Evolutionary conservation across 768 basidiomycete genomes (phyloP).

Genomic region (Rhodotorula graminis): DNA sequence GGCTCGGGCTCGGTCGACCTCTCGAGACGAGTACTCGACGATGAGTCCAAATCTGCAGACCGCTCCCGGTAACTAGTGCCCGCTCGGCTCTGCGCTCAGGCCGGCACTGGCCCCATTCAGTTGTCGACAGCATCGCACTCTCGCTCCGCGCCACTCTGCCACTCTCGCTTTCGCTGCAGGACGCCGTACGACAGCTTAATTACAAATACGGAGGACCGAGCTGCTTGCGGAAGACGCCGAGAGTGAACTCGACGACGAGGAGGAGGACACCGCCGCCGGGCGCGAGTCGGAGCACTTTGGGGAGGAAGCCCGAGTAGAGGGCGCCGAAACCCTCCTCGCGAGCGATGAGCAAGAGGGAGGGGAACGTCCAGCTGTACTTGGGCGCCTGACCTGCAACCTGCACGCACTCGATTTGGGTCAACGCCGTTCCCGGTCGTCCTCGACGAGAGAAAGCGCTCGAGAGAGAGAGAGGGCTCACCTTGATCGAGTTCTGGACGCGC

Average conservation of each 20-base stretch:
- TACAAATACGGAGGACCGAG: constrained; percentile 58
- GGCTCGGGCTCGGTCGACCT: too few relatives aligned
- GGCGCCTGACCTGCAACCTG: constrained; percentile 64
- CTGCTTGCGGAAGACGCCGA: constrained; percentile 69
- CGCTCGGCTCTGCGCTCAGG: too few relatives aligned
- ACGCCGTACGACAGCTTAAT: too few relatives aligned
- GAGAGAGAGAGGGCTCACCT: constrained; percentile 9
- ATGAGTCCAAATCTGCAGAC: too few relatives aligned
- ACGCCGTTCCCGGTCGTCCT: too few relatives aligned
- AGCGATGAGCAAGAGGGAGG: constrained; percentile 71
- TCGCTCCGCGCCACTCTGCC: too few relatives aligned
- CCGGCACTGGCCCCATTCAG: too few relatives aligned
- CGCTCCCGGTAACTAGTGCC: too few relatives aligned
- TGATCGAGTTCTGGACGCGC: constrained; percentile 65
- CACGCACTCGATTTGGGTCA: too few relatives aligned
- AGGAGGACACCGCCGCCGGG: constrained; percentile 92
- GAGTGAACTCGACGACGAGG: constrained; percentile 83
- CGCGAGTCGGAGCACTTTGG: constrained; percentile 89
- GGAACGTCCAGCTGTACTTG: constrained; percentile 95
- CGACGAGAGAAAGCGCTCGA: neutral
- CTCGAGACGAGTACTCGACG: too few relatives aligned
- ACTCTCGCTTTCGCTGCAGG: too few relatives aligned
- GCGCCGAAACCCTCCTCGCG: constrained; percentile 81
- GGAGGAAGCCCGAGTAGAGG: constrained; percentile 90
- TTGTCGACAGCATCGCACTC: too few relatives aligned